A percentile compares a stretch with the other conserved stretches of the same genome.
Conservation (phyloP, 75 land plant genomes). For the Chamaecyparis obtusa region DNA sequence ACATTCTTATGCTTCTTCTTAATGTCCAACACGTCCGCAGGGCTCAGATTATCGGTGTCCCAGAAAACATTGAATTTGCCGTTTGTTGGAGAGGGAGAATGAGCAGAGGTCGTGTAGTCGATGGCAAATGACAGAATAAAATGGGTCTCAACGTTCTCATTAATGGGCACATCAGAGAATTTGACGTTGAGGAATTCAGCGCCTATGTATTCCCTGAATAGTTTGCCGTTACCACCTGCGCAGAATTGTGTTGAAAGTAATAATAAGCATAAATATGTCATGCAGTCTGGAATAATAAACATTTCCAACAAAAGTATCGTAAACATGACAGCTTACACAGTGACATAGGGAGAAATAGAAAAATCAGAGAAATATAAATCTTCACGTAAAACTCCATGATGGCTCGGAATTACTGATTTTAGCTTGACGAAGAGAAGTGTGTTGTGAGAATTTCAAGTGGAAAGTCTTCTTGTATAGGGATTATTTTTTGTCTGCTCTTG, state of each 20-base stretch:
- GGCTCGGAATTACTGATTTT: neutral
- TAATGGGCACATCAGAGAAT: conserved; percentile 31
- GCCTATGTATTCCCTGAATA: conserved; percentile 36
- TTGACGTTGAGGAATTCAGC: conserved; percentile 15
- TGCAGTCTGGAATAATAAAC: no score
- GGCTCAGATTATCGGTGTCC: conserved; percentile 43
- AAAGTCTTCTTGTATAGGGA: neutral
- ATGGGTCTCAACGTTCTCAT: conserved; percentile 16
- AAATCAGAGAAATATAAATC: neutral
- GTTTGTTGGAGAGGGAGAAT: conserved; percentile 4
- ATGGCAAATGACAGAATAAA: conserved; percentile 38
- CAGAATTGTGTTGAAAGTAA: neutral
- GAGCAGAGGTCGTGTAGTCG: conserved; percentile 8
- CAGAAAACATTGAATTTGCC: conserved; percentile 46
- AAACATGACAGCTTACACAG: neutral
- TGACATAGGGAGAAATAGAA: neutral
- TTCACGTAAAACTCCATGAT: neutral
- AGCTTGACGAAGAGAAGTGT: no score
- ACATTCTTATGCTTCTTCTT: conserved; percentile 30
- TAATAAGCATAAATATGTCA: neutral
- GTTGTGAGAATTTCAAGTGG: neutral
- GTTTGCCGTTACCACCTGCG: neutral
- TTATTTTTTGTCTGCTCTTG: no score
- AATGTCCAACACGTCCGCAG: conserved; percentile 26
- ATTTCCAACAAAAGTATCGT: no score